Evolutionary conservation across 495 filamentous ascomycete species (phyloP), one percentile per base, ranked within the genome.

Genomic region (Letharia columbiana): DNA sequence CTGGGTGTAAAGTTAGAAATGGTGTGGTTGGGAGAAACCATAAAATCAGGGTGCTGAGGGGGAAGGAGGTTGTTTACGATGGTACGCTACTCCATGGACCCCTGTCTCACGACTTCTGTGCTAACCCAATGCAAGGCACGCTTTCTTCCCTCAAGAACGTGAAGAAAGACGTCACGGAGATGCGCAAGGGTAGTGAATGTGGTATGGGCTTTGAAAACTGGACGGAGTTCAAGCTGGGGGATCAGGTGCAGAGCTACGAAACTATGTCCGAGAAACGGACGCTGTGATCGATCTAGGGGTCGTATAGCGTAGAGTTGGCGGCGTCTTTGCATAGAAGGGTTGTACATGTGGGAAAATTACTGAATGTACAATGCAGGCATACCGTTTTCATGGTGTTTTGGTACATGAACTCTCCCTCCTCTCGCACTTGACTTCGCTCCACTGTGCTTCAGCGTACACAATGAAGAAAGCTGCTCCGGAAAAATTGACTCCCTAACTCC

Each of bases 111-210:
- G 67, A n/a, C 54, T 13, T 65, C 45, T 37, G 63, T 59, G 1
- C 18, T 57, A 20, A 66, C 31, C 49, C 10, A 2, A 23, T 2
- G 7, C 8, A 10, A 96, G 92, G 92, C 63, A 78, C 81, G 12
- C 81, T 98, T 18, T 79, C 84, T 28, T 90, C 89, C 4, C 83
- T 99, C 41, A 98, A 94, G 79, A 89, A 93, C 70, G 84, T 89
- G 73, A 95, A 98, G 82, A 94, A 96, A 70, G 90, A 96, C 72
- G 87, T 92, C 10, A 78, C 79, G 11, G 89, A 96, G 72, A 92
- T 93, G 85, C 87, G 85, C 71, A 98, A 96, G 80, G 92, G 90
- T 50, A 85, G 80, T 52, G 95, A 99, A 74, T 99, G 95, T 71
- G 95, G 95, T 61, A 88, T 99, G 66, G 85, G 82, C 47, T 96